A percentile compares a stretch with the other conserved stretches of the same genome.
Conservation (phyloP, 2,329 filamentous ascomycete genomes). For the Cladorrhinum sp. region DNA sequence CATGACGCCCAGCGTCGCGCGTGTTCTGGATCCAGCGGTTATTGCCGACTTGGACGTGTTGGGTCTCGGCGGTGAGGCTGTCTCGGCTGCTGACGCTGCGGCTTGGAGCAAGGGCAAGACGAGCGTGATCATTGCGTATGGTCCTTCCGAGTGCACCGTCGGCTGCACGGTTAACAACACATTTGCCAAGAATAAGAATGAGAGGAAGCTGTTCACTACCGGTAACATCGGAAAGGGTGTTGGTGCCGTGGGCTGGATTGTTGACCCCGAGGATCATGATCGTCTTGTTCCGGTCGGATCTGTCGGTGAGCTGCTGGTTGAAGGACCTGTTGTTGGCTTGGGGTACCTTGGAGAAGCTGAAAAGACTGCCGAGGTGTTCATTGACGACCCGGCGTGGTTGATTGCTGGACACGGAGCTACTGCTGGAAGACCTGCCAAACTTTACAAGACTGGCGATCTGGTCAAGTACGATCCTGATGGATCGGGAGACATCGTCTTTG, state of each 20-base stretch:
- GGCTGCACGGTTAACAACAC: conserved; percentile 31
- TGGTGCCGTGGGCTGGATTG: conserved; percentile 36
- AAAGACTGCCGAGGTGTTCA: conserved; percentile 34
- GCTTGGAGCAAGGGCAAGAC: conserved; percentile 44
- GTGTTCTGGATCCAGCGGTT: conserved; percentile 45
- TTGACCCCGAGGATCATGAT: conserved; percentile 29
- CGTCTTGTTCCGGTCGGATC: conserved; percentile 31
- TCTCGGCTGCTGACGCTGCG: conserved; percentile 48
- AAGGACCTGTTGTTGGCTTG: conserved; percentile 45
- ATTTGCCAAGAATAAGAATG: conserved; percentile 24
- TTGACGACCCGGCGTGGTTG: conserved; percentile 26
- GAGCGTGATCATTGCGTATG: conserved; percentile 50
- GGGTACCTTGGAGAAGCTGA: conserved; percentile 45
- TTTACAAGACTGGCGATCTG: conserved; percentile 50
- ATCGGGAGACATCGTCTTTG: conserved; percentile 36
- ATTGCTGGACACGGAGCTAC: conserved; percentile 31
- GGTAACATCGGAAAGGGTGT: conserved; percentile 46
- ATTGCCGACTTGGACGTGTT: conserved; percentile 46
- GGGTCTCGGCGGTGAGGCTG: conserved; percentile 50
- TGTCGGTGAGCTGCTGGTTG: conserved; percentile 37
- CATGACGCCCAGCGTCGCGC: conserved; percentile 50
- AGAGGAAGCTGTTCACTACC: conserved; percentile 21
- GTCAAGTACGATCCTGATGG: conserved; percentile 42
- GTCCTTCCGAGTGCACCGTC: conserved; percentile 53
- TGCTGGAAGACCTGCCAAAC: conserved; percentile 51